phyloP scores from a whole-genome alignment of 345 rosid species.

The Raphanus raphanistrum region DNA sequence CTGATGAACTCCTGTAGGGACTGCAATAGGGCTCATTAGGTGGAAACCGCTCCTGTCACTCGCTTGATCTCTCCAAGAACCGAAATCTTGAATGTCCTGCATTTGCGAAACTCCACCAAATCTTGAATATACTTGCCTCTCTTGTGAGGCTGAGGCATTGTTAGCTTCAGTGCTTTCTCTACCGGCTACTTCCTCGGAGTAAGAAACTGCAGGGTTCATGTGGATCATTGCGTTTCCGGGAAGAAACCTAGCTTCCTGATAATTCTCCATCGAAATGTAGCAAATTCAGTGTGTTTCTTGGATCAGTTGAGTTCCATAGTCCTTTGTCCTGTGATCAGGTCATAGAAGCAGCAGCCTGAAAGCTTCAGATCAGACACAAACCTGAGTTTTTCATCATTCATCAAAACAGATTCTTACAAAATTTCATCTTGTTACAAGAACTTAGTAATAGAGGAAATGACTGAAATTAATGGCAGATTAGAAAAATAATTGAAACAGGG shows the following conservation, averaged over 20 bases:
- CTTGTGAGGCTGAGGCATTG: conserved; percentile 46
- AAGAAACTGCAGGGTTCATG: conserved; percentile 35
- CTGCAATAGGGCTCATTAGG: conserved; percentile 56
- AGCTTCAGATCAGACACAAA: conserved; percentile 13
- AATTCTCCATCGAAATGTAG: conserved; percentile 31
- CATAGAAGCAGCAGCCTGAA: conserved; percentile 1
- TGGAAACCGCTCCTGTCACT: conserved; percentile 63
- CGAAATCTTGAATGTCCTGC: conserved; percentile 55
- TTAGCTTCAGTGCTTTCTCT: conserved; percentile 41
- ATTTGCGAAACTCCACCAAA: conserved; percentile 52
- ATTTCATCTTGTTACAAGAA: neutral
- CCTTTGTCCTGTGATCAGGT: conserved; percentile 43
- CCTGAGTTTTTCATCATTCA: conserved; percentile 21
- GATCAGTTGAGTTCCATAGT: conserved; percentile 41
- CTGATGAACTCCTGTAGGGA: conserved; percentile 46
- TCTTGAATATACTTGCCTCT: conserved; percentile 62
- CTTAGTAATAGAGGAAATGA: neutral
- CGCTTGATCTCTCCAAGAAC: conserved; percentile 56
- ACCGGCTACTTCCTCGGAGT: conserved; percentile 38
- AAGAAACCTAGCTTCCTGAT: conserved; percentile 9
- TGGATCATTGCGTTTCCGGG: conserved; percentile 23
- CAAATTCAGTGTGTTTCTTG: conserved; percentile 51
- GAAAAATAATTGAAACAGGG: neutral
- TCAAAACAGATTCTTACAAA: neutral
- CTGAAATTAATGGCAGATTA: neutral